Base-by-base conservation (phyloP, 345 rosid genomes). In the Citrus sinensis region DNA sequence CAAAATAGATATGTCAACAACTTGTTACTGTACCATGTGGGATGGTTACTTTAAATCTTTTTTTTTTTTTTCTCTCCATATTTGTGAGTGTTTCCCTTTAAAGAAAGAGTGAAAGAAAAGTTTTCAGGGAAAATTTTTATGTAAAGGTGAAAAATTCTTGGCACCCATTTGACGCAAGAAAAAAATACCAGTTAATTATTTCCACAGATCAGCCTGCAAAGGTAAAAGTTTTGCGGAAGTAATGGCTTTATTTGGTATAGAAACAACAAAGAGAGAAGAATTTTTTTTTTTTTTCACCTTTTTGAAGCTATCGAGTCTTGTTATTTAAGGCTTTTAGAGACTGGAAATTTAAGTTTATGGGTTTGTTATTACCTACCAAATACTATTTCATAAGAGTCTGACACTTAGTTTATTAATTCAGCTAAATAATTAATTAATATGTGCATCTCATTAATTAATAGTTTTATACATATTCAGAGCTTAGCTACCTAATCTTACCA, bases 1-100 rank as follows among this genome's bases (percentile, higher is more conserved):
- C 64, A 60, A 80, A 80, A 73, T 78, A 16, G 88, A 85, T 32
- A 35, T 74, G 39, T 13, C 84, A 83, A 70, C 88, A 29, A 54
- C 82, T 67, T 24, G 51, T 13, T 46, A 22, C 22, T 46, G 67
- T 73, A 76, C 54, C 77, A 67, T 70, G 80, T 70, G 71, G 14
- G 49, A 75, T 76, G 35, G 55, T 29, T 67, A 67, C 73, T 67
- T 76, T 25, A 67, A 55, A 69, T 74, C 66, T 66, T 42, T 71
- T 32, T 62, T 30, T n/a, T 30, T 10, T 11, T 42, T 42, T 11
- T 11, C 16, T 0, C 49, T 1, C 11, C 24, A 4, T 37, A 13
- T 49, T 51, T 29, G 60, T 77, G 34, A 32, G 8, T 11, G 1
- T n/a, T 39, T 22, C 2, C 35, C 51, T 77, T 71, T 65, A 70